phyloP scores from a whole-genome alignment of 106 monocot species.

The Phalaenopsis aphrodite region DNA sequence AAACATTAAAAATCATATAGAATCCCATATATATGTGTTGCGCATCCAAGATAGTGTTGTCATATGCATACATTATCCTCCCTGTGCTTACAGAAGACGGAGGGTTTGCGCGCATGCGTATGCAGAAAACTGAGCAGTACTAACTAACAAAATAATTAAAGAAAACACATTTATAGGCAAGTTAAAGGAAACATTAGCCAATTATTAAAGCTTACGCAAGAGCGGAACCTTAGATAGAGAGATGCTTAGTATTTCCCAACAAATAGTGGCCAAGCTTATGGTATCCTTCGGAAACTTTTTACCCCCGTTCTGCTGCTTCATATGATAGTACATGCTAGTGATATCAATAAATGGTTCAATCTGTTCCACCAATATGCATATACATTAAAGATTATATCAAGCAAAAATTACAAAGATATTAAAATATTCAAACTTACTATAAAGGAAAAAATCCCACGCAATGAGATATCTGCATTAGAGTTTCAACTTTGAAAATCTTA shows the following conservation, averaged over 20 bases:
- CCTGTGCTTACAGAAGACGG: neutral
- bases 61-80: no score
- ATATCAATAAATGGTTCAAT: conserved; percentile 91
- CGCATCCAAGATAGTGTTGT: no score
- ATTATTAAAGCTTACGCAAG: neutral
- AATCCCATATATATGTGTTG: neutral
- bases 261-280: conserved; percentile 81
- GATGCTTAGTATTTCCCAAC: conserved; percentile 64
- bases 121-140: neutral
- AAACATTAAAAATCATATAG: neutral
- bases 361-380: conserved; percentile 24
- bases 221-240: conserved; percentile 78
- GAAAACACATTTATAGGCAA: neutral
- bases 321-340: conserved; percentile 62
- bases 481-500: neutral
- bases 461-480: neutral
- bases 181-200: neutral
- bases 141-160: neutral
- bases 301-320: conserved; percentile 29
- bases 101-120: neutral
- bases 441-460: neutral
- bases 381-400: neutral
- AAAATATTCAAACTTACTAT: neutral
- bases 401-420: neutral
- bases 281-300: conserved; percentile 61